Base-by-base conservation (phyloP, 306 rosid species). In the Begonia peltatifolia region DNA sequence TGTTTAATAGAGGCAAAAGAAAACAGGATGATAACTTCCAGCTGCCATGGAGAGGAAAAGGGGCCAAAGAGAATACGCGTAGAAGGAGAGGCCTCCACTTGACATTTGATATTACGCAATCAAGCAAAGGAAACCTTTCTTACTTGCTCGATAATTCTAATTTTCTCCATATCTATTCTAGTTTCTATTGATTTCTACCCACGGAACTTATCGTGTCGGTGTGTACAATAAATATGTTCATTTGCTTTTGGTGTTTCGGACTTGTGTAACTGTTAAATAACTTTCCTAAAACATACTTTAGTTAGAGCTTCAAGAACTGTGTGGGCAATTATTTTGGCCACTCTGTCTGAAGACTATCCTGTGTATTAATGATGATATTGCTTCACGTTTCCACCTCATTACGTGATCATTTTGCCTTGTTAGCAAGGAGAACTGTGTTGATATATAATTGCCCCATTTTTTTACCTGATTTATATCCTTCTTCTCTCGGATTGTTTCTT, bases 61-160 rank as follows among this genome's bases (percentile, higher is more conserved):
- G 65, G 74, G 56, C 74, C 79, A 18, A 86, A 90, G 74, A 80
- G 90, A 74, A 72, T 87, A 65, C 84, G 96, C 54, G 63, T 87
- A 74, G 86, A 79, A 74, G 76, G 83, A 62, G 83, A 67, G 51
- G 78, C 87, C 63, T 71, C 76, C 46, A 66, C 65, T 52, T 80
- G 81, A 88, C 50, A 62, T 57, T 70, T 56, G 58, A 66, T 70
- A 60, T 23, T 54, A 16, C 50, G 63, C 63, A 59, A 59, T 47
- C 54, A 36, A 44, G 48, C 48, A 44, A 44, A 59, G 63, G 55
- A 59, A 59, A 59, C 55, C 63, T 59, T 59, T 49, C 16, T 44
- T 35, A 38, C 35, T 38, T 71, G 59, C 84, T 64, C 67, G 82
- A 78, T 65, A 44, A 2, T 44, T 44, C 48, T 44, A 44, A 44